Conservation (phyloP, 768 basidiomycete genomes). For the Hemileccinum rubropunctum region DNA sequence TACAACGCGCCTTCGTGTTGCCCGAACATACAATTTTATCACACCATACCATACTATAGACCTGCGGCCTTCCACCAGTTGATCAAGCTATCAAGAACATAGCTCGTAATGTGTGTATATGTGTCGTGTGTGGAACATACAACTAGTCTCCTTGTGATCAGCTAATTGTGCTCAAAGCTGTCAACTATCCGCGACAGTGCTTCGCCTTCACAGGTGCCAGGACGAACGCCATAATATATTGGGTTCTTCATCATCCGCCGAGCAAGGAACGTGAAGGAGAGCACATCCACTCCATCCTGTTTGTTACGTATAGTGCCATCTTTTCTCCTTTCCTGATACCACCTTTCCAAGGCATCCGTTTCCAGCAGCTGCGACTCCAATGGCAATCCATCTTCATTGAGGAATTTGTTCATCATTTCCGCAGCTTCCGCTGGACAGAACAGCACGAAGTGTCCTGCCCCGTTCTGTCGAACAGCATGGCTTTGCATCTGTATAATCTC, state of each 20-base stretch:
- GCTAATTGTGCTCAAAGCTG: slow-evolving; percentile 26
- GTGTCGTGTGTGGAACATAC: no score
- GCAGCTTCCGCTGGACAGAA: slow-evolving; percentile 88
- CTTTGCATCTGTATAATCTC: slow-evolving; percentile 94
- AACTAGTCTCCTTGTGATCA: not conserved
- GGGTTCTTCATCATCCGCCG: slow-evolving; percentile 76
- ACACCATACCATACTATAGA: no score
- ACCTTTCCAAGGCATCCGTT: slow-evolving; percentile 43
- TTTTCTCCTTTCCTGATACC: slow-evolving; percentile 43
- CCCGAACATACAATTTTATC: no score
- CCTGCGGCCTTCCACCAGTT: no score
- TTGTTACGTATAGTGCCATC: slow-evolving; percentile 43
- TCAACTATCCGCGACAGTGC: slow-evolving; percentile 74
- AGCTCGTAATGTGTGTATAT: no score
- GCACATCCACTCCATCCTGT: slow-evolving; percentile 69
- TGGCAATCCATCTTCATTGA: slow-evolving; percentile 79
- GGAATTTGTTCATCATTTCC: slow-evolving; percentile 77
- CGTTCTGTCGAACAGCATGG: slow-evolving; percentile 65
- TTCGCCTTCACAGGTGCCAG: slow-evolving; percentile 42
- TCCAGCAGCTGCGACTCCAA: slow-evolving; percentile 78
- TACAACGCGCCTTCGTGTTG: not conserved
- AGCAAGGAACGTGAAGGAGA: slow-evolving; percentile 82
- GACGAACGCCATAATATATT: slow-evolving; percentile 69
- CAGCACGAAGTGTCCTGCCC: slow-evolving; percentile 68
- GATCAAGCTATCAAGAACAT: no score